These are phyloP conservation scores for Fusarium sp. DNA, from an alignment of 2,329 filamentous ascomycete genomes.

Conservation along the genomic window DNA sequence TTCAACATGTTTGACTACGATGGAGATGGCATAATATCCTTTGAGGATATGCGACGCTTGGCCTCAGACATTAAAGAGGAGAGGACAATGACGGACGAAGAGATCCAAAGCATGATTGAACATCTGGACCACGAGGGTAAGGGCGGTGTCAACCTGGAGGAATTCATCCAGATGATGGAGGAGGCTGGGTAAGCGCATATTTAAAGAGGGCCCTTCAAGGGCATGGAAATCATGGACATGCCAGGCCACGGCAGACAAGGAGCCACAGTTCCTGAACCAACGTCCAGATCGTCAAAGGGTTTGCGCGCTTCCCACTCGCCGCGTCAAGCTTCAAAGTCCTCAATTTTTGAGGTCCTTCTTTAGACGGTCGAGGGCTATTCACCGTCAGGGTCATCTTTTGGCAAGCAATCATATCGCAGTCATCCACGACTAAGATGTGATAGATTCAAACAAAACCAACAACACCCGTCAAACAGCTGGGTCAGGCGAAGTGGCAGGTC, in stretches of 20 bases:
- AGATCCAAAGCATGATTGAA: constrained; percentile 95
- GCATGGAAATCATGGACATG: constrained; percentile 12
- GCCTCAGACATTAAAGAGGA: constrained; percentile 89
- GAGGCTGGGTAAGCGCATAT: constrained; percentile 49
- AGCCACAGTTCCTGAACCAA: background rate
- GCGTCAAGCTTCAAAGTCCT: background rate
- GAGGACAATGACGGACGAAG: constrained; percentile 85
- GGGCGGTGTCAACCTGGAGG: constrained; percentile 77
- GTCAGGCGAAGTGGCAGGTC: constrained; percentile 1
- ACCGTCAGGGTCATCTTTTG: background rate
- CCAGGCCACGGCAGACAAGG: background rate
- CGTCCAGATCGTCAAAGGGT: background rate
- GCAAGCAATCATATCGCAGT: constrained; percentile 7
- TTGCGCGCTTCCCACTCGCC: background rate
- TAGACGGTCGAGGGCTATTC: background rate
- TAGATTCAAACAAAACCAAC: background rate
- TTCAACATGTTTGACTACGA: constrained; percentile 95
- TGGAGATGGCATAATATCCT: constrained; percentile 87
- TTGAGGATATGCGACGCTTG: constrained; percentile 88
- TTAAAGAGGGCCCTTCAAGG: background rate
- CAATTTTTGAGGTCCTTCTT: background rate
- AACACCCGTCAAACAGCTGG: background rate
- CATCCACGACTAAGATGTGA: background rate
- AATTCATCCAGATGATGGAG: constrained; percentile 74
- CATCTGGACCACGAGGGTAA: constrained; percentile 97